A percentile compares a stretch with the other conserved stretches of the same genome.
Evolutionary conservation across 73 alveolate species (phyloP).

Genomic region (Paramecium sexaurelia): DNA sequence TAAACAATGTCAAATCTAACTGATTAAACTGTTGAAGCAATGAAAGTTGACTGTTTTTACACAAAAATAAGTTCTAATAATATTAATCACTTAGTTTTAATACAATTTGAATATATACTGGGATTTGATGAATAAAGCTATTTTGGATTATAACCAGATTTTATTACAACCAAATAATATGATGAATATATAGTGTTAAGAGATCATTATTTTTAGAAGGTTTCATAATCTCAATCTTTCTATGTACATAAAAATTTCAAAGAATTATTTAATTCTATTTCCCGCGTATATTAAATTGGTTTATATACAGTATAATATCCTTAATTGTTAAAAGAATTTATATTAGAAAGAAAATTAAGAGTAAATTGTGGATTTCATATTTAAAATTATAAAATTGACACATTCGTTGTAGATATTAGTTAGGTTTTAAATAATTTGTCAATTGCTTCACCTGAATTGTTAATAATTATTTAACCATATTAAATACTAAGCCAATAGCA

Average conservation of each 20-base stretch:
- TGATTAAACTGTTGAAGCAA: background rate
- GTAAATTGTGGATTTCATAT: background rate
- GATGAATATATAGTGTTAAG: conserved; percentile 19
- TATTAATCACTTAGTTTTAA: background rate
- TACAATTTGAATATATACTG: background rate
- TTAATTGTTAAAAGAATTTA: background rate
- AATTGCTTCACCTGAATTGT: background rate
- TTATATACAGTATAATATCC: background rate
- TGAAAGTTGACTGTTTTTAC: background rate
- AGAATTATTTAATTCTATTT: conserved; percentile 12
- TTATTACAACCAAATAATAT: background rate
- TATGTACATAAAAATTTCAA: background rate
- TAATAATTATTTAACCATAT: background rate
- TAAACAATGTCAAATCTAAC: background rate
- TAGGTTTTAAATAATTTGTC: background rate
- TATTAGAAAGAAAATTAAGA: background rate
- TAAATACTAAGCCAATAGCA: background rate
- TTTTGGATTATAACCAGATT: background rate
- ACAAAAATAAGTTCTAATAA: background rate
- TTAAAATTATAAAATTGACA: background rate
- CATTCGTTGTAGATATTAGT: background rate
- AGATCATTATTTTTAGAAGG: conserved; percentile 1
- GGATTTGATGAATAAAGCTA: conserved; percentile 11
- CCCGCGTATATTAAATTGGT: background rate
- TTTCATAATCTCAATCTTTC: background rate